Evolutionary conservation across 441 rosid genomes (phyloP).

Genomic region (Pelargonium citronellum): DNA sequence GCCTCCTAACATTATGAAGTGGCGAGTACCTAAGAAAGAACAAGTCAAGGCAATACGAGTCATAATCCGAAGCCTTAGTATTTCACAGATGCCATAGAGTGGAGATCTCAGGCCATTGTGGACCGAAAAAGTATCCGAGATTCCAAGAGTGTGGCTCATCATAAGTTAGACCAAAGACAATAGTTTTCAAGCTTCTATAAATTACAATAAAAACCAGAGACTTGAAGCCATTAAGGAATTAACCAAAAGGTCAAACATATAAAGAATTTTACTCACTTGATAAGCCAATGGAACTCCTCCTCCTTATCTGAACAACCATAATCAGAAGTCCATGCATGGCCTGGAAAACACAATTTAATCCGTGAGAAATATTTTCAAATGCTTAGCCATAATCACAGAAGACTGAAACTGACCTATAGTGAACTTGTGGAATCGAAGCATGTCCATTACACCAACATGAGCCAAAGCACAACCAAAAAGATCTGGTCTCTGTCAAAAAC

Average conservation of each 20-base stretch:
- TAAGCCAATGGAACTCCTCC: conserved; percentile 83
- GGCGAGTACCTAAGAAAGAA: conserved; percentile 69
- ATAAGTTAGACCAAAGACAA: not conserved
- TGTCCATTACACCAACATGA: conserved; percentile 99
- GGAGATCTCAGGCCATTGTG: not conserved
- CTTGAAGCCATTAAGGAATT: no score
- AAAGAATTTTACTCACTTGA: conserved; percentile 49
- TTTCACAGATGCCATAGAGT: not conserved
- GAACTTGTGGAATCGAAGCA: conserved; percentile 93
- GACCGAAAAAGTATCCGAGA: not conserved
- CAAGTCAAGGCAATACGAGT: not conserved
- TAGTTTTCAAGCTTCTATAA: not conserved
- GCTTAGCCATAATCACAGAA: not conserved
- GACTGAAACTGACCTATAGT: conserved; percentile 58
- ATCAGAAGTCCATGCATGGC: conserved; percentile 95
- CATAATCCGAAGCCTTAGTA: not conserved
- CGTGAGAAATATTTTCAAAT: conserved; percentile 6
- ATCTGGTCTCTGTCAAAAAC: conserved; percentile 69
- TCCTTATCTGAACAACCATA: conserved; percentile 81
- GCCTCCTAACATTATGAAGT: conserved; percentile 78
- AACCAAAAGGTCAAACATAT: not conserved
- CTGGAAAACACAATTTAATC: conserved; percentile 30
- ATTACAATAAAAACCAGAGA: not conserved
- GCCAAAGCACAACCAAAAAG: conserved; percentile 98
- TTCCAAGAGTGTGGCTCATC: not conserved